These are phyloP conservation scores for Sclerotinia subarctica DNA, from an alignment of 2,329 filamentous ascomycete genomes.

Conservation along the genomic window DNA sequence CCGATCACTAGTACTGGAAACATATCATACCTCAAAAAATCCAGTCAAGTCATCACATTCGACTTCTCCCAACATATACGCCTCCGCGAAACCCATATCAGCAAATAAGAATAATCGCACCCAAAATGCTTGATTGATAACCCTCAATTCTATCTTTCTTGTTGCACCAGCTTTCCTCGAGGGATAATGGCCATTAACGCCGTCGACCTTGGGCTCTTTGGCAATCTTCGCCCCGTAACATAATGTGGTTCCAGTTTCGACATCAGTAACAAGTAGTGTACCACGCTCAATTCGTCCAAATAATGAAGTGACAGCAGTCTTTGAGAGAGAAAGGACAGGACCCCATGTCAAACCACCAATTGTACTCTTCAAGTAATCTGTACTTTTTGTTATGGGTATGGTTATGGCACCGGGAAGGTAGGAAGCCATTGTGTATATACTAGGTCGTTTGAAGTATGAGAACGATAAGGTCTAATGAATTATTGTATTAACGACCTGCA, in stretches of 20 bases:
- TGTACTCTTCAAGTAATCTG: slow-evolving; percentile 43
- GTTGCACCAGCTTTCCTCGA: slow-evolving; percentile 42
- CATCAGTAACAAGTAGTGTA: slow-evolving; percentile 49
- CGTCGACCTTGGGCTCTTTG: slow-evolving; percentile 39
- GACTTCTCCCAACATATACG: slow-evolving; percentile 71
- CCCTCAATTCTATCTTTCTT: slow-evolving; percentile 52
- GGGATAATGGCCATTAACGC: slow-evolving; percentile 26
- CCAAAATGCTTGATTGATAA: slow-evolving; percentile 68
- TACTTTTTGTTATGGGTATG: slow-evolving; percentile 41
- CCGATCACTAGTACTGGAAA: not conserved
- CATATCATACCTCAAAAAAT: slow-evolving; percentile 58
- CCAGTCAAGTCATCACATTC: slow-evolving; percentile 62
- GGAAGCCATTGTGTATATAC: slow-evolving; percentile 33
- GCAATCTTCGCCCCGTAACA: slow-evolving; percentile 49
- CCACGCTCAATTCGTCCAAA: slow-evolving; percentile 49
- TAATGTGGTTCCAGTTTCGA: slow-evolving; percentile 43
- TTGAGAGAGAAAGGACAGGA: slow-evolving; percentile 42
- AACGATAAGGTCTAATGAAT: not conserved
- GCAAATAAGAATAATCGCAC: slow-evolving; percentile 65
- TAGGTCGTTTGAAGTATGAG: not conserved
- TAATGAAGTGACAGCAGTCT: slow-evolving; percentile 45
- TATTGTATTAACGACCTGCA: slow-evolving; percentile 3
- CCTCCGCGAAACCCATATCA: slow-evolving; percentile 67
- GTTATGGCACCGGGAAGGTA: slow-evolving; percentile 42
- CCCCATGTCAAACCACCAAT: slow-evolving; percentile 46